Evolutionary conservation across 257 asterid species (phyloP).

Genomic region (Forsythia suspensa): DNA sequence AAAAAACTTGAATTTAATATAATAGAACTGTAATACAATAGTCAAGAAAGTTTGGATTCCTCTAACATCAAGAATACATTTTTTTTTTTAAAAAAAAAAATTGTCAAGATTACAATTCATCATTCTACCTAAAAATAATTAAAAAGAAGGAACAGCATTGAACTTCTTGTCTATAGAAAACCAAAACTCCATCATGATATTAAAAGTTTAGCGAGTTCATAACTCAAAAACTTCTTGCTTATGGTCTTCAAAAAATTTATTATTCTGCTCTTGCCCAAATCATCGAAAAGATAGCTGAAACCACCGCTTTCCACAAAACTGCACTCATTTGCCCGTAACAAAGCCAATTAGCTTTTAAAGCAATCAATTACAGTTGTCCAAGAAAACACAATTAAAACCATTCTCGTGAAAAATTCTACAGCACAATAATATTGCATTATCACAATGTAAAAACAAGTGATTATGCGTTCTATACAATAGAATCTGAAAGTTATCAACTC

Average conservation of each 20-base stretch:
- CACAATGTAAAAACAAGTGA: neutral
- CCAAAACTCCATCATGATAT: neutral
- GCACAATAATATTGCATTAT: neutral
- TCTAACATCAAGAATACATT: neutral
- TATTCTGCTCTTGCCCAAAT: neutral
- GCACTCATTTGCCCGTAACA: neutral
- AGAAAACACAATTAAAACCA: neutral
- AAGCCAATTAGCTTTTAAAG: neutral
- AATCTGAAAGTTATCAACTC: neutral
- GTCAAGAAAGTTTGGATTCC: neutral
- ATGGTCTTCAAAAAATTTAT: neutral
- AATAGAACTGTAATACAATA: neutral
- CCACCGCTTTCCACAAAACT: neutral
- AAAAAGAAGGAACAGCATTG: neutral
- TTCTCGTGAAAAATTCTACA: neutral
- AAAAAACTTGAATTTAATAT: neutral
- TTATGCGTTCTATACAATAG: neutral
- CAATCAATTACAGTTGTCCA: neutral
- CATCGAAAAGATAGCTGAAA: neutral
- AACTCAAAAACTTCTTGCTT: neutral
- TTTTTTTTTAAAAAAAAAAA: neutral
- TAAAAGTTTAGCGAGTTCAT: neutral
- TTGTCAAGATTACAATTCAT: neutral
- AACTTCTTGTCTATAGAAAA: neutral
- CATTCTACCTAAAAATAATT: neutral